A percentile compares a stretch with the other conserved stretches of the same genome.
Conservation (phyloP, 2,329 filamentous ascomycete genomes). For the Gremmenia infestans region DNA sequence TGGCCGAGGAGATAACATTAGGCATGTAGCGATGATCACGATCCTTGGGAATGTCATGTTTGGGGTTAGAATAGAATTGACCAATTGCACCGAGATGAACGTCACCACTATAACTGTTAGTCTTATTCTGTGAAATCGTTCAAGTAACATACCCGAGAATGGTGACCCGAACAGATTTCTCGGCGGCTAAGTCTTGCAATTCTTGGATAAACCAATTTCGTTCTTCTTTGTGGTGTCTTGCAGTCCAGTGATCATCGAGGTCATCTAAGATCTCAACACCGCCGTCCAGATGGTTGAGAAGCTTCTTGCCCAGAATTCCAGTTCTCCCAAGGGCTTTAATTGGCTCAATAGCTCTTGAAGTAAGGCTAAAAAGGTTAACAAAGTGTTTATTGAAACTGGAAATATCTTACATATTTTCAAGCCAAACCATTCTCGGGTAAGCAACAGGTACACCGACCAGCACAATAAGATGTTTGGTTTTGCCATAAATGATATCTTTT, state of each 20-base stretch:
- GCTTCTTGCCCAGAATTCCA: constrained; percentile 68
- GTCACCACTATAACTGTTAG: constrained; percentile 62
- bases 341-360: constrained; percentile 79
- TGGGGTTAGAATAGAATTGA: constrained; percentile 91
- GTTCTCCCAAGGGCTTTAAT: constrained; percentile 82
- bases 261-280: constrained; percentile 90
- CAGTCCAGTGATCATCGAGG: constrained; percentile 95
- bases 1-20: constrained; percentile 89
- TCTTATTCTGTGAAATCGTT: not conserved
- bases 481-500: constrained; percentile 73
- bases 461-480: constrained; percentile 86
- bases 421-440: constrained; percentile 71
- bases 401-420: constrained; percentile 60
- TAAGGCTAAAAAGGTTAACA: constrained; percentile 54
- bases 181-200: constrained; percentile 85
- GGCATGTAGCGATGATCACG: constrained; percentile 95
- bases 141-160: constrained; percentile 60
- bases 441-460: constrained; percentile 79
- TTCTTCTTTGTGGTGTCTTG: constrained; percentile 89
- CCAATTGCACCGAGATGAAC: constrained; percentile 90
- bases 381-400: not conserved
- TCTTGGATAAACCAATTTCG: constrained; percentile 83
- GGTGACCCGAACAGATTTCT: constrained; percentile 86
- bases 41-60: constrained; percentile 75
- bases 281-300: constrained; percentile 86